Conservation (phyloP, 106 monocot genomes). For the Posidonia australis region DNA sequence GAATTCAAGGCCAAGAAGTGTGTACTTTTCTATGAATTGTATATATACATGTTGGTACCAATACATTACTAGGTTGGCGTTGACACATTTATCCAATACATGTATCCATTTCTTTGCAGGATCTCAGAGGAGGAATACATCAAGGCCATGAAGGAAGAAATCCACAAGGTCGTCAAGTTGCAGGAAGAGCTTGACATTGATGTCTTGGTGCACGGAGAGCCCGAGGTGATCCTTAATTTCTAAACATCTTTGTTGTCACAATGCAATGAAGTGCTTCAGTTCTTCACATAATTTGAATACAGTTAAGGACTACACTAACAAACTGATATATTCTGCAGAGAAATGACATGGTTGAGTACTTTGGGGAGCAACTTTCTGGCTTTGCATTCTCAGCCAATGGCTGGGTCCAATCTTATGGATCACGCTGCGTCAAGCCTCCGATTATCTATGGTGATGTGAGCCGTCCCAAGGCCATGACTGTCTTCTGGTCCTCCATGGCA, state of each 20-base stretch:
- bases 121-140: conserved; percentile 41
- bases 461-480: conserved; percentile 71
- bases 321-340: conserved; percentile 24
- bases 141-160: conserved; percentile 35
- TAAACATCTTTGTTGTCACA: background rate
- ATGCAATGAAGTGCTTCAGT: too few species aligned
- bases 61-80: background rate
- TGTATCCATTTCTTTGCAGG: conserved; percentile 13
- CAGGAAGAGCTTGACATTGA: conserved; percentile 70
- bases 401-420: conserved; percentile 80
- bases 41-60: background rate
- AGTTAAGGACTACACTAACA: background rate
- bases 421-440: conserved; percentile 70
- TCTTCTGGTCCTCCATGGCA: conserved; percentile 56
- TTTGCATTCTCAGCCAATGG: conserved; percentile 62
- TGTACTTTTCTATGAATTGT: background rate
- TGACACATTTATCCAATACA: background rate
- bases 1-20: conserved; percentile 70
- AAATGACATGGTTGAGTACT: conserved; percentile 50
- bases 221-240: conserved; percentile 36
- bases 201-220: conserved; percentile 70
- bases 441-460: conserved; percentile 79
- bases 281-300: too few species aligned
- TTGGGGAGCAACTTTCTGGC: conserved; percentile 41
- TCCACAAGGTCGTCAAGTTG: conserved; percentile 36